Conservation (phyloP, 2,329 filamentous ascomycete genomes). For the Coniochaeta sp. region DNA sequence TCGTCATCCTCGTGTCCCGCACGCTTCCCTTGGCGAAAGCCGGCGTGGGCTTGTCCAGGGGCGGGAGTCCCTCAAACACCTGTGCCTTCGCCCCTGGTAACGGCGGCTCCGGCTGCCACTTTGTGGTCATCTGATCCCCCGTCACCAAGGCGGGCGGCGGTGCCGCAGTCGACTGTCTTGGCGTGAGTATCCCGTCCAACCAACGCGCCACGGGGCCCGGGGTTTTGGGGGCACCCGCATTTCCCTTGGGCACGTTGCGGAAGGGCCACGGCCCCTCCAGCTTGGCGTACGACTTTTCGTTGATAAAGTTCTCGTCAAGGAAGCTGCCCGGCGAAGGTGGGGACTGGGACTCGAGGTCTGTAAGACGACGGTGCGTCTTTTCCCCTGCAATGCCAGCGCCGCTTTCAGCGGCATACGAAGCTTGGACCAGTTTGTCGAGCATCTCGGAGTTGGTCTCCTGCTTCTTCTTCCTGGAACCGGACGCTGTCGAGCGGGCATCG, state of each 20-base stretch:
- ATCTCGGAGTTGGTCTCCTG: neutral
- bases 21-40: neutral
- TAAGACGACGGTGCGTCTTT: neutral
- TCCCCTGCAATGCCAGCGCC: neutral
- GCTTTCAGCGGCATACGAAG: neutral
- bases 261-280: neutral
- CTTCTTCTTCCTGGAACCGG: neutral
- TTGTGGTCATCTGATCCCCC: neutral
- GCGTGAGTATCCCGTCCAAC: conserved; percentile 1
- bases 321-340: neutral
- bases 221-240: neutral
- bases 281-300: conserved; percentile 1
- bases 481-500: neutral
- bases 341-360: neutral
- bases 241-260: neutral
- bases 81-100: neutral
- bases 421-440: neutral
- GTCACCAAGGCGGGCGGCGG: neutral
- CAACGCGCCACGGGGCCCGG: neutral
- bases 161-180: neutral
- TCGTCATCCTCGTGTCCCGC: neutral
- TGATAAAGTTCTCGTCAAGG: neutral
- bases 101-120: neutral
- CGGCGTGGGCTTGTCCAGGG: neutral
- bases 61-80: neutral